Conservation (phyloP, 1,139 yeast genomes). For the Lodderomyces beijingensis region DNA sequence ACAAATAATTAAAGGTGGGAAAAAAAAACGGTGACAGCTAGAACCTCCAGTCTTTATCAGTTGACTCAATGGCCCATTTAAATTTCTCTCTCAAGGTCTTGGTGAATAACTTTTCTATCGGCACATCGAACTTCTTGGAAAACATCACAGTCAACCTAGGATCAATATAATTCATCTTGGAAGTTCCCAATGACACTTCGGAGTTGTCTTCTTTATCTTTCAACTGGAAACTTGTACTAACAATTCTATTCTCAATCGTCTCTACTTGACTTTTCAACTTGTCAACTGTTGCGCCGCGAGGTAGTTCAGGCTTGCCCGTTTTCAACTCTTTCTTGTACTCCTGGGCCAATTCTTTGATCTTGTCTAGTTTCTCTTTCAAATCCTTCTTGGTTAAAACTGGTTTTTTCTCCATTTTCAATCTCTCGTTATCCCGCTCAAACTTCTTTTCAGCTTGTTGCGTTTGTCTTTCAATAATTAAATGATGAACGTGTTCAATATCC, state of each 20-base stretch:
- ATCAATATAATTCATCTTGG: conserved; percentile 92
- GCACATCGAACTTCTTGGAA: conserved; percentile 80
- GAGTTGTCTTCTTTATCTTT: conserved; percentile 94
- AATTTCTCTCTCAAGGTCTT: conserved; percentile 89
- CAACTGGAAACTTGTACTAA: conserved; percentile 65
- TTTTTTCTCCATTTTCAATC: conserved; percentile 54
- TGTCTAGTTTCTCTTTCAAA: conserved; percentile 54
- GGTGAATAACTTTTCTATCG: conserved; percentile 87
- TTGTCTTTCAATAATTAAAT: conserved; percentile 53
- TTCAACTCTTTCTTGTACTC: conserved; percentile 58
- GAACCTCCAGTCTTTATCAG: conserved; percentile 84
- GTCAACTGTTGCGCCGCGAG: conserved; percentile 54
- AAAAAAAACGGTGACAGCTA: too few species aligned
- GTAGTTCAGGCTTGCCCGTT: conserved; percentile 57
- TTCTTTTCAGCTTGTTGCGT: conserved; percentile 60
- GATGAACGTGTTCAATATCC: conserved; percentile 57
- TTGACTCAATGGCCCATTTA: conserved; percentile 93
- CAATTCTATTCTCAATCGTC: conserved; percentile 66
- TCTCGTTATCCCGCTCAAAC: conserved; percentile 75
- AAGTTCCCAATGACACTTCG: conserved; percentile 88
- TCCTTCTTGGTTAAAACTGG: conserved; percentile 49
- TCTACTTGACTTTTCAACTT: conserved; percentile 72
- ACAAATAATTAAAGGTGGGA: too few species aligned
- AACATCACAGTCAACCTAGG: conserved; percentile 90
- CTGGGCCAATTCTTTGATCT: conserved; percentile 51